phyloP scores from a whole-genome alignment of 2,329 filamentous ascomycete genomes.

The Diplodia mutila region DNA sequence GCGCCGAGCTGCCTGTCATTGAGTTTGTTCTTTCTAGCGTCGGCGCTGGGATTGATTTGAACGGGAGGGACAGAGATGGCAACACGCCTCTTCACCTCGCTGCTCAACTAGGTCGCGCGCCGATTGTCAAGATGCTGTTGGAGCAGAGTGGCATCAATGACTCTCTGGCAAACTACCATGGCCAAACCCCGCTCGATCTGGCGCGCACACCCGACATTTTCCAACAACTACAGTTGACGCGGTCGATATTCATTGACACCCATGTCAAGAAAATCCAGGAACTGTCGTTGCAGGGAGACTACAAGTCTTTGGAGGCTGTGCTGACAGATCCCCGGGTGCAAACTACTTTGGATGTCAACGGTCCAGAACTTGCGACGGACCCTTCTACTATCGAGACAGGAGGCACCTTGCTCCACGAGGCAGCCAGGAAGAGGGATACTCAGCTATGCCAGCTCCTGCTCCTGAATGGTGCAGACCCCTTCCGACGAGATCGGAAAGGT shows the following conservation, averaged over 20 bases:
- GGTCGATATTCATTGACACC: conserved; percentile 85
- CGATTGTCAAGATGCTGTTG: conserved; percentile 81
- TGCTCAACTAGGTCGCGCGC: conserved; percentile 76
- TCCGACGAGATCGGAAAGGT: conserved; percentile 90
- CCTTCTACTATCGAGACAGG: conserved; percentile 75
- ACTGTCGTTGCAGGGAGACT: conserved; percentile 72
- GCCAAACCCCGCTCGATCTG: conserved; percentile 79
- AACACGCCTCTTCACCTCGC: conserved; percentile 93
- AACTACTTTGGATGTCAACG: conserved; percentile 89
- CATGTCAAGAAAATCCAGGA: conserved; percentile 85
- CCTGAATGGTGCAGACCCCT: conserved; percentile 93
- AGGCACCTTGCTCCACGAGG: conserved; percentile 93
- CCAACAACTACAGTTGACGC: conserved; percentile 87
- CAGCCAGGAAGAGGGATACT: conserved; percentile 82
- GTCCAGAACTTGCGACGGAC: conserved; percentile 84
- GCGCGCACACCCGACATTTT: conserved; percentile 94
- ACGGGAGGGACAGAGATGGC: conserved; percentile 87
- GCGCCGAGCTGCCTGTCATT: conserved; percentile 87
- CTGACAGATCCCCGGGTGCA: conserved; percentile 85
- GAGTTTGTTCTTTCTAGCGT: conserved; percentile 84
- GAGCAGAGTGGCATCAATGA: conserved; percentile 87
- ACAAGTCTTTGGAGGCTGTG: conserved; percentile 76
- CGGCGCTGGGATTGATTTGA: conserved; percentile 72
- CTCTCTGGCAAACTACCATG: conserved; percentile 79
- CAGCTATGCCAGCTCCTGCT: conserved; percentile 87